Evolutionary conservation across 202 grass and related monocot genomes (phyloP).

Genomic region (Zoysia matrella): DNA sequence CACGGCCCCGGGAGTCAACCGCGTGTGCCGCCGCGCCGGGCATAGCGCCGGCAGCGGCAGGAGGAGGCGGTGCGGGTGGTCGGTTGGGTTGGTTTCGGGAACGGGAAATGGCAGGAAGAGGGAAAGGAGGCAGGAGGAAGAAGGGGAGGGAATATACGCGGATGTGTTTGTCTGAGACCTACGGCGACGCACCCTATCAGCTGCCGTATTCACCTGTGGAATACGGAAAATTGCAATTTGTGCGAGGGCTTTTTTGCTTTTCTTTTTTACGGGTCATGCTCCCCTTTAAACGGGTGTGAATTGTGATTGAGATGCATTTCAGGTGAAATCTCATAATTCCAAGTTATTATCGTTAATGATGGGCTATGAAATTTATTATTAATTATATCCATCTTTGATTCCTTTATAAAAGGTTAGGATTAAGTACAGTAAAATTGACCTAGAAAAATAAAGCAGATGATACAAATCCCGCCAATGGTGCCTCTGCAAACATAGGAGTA

Average conservation of each 20-base stretch:
- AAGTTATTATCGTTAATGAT: no score
- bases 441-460: no score
- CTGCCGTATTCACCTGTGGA: neutral
- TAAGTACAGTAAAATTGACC: no score
- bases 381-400: no score
- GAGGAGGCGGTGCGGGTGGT: conserved; percentile 29
- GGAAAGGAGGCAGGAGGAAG: conserved; percentile 15
- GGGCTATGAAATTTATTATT: no score
- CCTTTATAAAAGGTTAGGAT: no score
- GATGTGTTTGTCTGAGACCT: conserved; percentile 24
- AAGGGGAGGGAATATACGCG: conserved; percentile 38
- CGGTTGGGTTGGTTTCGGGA: conserved; percentile 36
- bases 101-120: conserved; percentile 24
- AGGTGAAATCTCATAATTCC: no score
- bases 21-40: conserved; percentile 63
- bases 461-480: no score
- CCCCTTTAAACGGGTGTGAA: no score
- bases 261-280: no score
- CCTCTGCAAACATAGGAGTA: no score
- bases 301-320: no score
- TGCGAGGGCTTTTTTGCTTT: neutral
- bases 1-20: conserved; percentile 38
- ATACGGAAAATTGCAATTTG: conserved; percentile 18
- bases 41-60: conserved; percentile 54
- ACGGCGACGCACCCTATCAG: neutral